phyloP scores from a whole-genome alignment of 2,329 filamentous ascomycete species.

The Cordyceps cicadae region DNA sequence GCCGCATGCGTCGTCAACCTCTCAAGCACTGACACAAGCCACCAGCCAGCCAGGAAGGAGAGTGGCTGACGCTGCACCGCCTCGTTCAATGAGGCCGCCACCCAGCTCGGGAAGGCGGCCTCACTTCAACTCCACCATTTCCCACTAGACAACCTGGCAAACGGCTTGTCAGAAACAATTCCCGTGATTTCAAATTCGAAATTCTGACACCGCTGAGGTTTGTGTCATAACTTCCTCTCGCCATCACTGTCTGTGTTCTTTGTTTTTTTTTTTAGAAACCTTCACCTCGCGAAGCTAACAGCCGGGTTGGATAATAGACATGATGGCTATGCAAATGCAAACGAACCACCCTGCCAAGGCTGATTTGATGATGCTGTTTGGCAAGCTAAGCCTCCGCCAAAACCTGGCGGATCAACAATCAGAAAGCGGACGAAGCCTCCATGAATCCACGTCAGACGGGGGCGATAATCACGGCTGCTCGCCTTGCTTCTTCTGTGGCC shows the following conservation, averaged over 20 bases:
- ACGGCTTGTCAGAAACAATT: background rate
- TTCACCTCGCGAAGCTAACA: background rate
- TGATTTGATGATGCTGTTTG: background rate
- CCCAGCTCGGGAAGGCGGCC: background rate
- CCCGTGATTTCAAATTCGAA: background rate
- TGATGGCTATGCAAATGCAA: background rate
- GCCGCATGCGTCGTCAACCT: background rate
- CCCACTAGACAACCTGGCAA: background rate
- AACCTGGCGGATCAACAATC: background rate
- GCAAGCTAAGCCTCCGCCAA: background rate
- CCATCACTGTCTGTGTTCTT: background rate
- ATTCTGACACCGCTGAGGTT: background rate
- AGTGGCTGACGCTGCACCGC: slow-evolving; percentile 8
- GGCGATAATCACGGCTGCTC: background rate
- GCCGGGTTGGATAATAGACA: background rate
- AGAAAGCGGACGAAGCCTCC: background rate
- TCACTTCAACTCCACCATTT: background rate
- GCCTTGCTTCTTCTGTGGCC: background rate
- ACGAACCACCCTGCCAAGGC: background rate
- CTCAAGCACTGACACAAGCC: slow-evolving; percentile 8
- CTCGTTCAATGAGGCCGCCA: background rate
- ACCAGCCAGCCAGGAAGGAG: background rate
- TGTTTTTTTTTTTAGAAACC: too few relatives aligned
- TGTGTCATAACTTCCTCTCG: background rate
- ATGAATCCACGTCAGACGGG: background rate